phyloP scores from a whole-genome alignment of 2,329 filamentous ascomycete genomes.

The Talaromyces amestolkiae region DNA sequence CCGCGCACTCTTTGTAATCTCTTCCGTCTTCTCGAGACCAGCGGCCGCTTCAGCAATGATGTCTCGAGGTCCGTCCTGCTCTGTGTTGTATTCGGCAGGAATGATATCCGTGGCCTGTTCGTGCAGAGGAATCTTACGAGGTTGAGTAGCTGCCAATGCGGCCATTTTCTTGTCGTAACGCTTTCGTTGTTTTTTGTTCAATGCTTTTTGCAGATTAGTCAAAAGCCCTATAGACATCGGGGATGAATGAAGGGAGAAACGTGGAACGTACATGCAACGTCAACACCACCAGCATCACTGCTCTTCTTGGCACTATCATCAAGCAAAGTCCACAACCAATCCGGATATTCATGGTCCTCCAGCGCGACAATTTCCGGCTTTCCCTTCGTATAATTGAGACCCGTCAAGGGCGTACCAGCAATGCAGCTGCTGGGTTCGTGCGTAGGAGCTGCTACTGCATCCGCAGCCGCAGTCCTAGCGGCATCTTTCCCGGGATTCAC shows the following conservation, averaged over 20 bases:
- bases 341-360: slow-evolving; percentile 49
- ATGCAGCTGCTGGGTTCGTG: slow-evolving; percentile 39
- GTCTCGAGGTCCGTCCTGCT: slow-evolving; percentile 24
- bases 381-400: slow-evolving; percentile 49
- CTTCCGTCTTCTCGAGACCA: slow-evolving; percentile 37
- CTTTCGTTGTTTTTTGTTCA: slow-evolving; percentile 50
- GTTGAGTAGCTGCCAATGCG: slow-evolving; percentile 38
- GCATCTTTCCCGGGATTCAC: slow-evolving; percentile 24
- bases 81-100: slow-evolving; percentile 36
- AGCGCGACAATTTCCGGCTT: slow-evolving; percentile 44
- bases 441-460: slow-evolving; percentile 28
- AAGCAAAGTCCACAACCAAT: slow-evolving; percentile 48
- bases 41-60: slow-evolving; percentile 34
- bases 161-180: slow-evolving; percentile 49
- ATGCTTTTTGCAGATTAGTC: slow-evolving; percentile 28
- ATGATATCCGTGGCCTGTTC: slow-evolving; percentile 48
- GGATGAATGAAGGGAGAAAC: background rate
- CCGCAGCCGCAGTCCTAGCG: slow-evolving; percentile 27
- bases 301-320: slow-evolving; percentile 36
- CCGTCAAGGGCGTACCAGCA: slow-evolving; percentile 41
- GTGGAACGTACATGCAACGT: slow-evolving; percentile 37
- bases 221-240: background rate
- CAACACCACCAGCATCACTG: slow-evolving; percentile 37
- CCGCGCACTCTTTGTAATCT: slow-evolving; percentile 46
- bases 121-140: slow-evolving; percentile 44